phyloP scores from a whole-genome alignment of 331 rosid species.

The Quercus tomentella region DNA sequence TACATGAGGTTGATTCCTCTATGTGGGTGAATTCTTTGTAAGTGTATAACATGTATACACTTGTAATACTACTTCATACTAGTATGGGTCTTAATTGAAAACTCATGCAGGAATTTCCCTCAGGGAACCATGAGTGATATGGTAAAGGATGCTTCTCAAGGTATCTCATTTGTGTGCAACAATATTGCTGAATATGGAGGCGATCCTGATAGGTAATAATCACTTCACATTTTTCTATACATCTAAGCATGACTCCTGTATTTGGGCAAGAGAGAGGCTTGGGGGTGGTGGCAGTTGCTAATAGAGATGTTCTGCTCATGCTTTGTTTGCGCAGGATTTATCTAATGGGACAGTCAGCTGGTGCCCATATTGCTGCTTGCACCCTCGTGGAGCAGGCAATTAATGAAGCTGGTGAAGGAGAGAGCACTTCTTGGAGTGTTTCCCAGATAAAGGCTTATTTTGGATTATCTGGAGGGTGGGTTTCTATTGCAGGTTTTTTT shows the following conservation, averaged over 20 bases:
- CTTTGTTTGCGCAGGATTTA: slow-evolving; percentile 53
- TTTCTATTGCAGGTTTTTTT: slow-evolving; percentile 6
- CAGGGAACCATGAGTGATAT: slow-evolving; percentile 93
- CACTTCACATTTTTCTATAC: background rate
- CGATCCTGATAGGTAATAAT: slow-evolving; percentile 69
- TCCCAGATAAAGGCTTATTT: slow-evolving; percentile 86
- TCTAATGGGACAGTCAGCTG: slow-evolving; percentile 98
- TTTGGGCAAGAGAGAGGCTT: background rate
- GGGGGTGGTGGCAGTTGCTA: background rate
- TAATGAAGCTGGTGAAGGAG: slow-evolving; percentile 92
- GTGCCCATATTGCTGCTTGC: slow-evolving; percentile 98
- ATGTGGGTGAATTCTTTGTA: background rate
- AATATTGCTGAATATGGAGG: slow-evolving; percentile 91
- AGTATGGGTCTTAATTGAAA: background rate
- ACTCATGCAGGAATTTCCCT: slow-evolving; percentile 78
- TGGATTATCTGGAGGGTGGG: slow-evolving; percentile 97
- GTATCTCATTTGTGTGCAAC: slow-evolving; percentile 87
- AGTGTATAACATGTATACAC: slow-evolving; percentile 2
- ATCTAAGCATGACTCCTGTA: background rate
- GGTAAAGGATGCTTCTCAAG: slow-evolving; percentile 84
- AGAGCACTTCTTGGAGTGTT: slow-evolving; percentile 78
- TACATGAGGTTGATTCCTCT: background rate
- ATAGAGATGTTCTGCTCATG: slow-evolving; percentile 13
- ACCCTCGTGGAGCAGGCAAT: slow-evolving; percentile 81
- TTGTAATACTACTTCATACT: slow-evolving; percentile 15